Evolutionary conservation across 1,139 yeast genomes (phyloP).

Genomic region (Debaryomyces subglobosus): DNA sequence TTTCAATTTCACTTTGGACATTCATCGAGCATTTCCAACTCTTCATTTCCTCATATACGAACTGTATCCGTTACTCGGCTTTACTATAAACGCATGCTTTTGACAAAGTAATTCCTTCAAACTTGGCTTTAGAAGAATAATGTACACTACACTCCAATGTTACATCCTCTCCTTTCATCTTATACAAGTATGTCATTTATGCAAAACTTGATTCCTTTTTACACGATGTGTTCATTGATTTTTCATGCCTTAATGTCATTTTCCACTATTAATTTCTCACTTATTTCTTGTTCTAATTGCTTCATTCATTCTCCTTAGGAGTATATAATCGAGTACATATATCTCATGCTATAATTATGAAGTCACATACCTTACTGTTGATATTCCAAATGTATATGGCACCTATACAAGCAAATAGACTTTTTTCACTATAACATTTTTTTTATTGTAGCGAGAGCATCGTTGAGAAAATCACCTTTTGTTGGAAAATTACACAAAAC

Average conservation of each 20-base stretch:
- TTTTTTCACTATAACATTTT: constrained; percentile 13
- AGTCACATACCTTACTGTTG: constrained; percentile 18
- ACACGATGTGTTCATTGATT: neutral
- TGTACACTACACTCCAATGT: neutral
- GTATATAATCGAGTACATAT: neutral
- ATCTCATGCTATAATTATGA: neutral
- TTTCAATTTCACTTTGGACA: neutral
- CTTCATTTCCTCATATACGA: neutral
- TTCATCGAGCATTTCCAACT: neutral
- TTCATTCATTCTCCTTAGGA: neutral
- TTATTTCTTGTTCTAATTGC: neutral
- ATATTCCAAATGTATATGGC: constrained; percentile 17
- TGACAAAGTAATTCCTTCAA: neutral
- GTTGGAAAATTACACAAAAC: constrained; percentile 8
- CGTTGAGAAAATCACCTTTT: constrained; percentile 5
- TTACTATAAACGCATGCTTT: neutral
- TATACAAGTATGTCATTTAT: neutral
- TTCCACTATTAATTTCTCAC: neutral
- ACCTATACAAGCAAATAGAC: constrained; percentile 11
- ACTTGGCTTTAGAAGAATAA: neutral
- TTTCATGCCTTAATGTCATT: neutral
- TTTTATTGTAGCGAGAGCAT: constrained; percentile 10
- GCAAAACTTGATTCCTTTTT: neutral
- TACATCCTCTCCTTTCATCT: neutral
- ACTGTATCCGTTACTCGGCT: neutral